These are phyloP conservation scores for Phytomonas francai DNA, from an alignment of 208 protist species.

Conservation along the genomic window DNA sequence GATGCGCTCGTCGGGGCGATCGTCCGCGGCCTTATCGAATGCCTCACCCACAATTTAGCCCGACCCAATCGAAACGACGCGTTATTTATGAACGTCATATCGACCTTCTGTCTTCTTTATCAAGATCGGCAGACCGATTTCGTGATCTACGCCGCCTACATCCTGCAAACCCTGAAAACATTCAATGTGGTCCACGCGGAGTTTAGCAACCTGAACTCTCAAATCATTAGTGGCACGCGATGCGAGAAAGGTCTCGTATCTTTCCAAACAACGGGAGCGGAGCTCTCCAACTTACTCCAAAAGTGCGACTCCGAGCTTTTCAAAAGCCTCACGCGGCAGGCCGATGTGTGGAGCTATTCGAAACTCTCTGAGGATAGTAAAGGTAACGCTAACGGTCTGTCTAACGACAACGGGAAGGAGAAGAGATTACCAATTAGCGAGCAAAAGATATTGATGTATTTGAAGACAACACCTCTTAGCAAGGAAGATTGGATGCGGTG, in stretches of 20 bases:
- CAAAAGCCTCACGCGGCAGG: constrained; percentile 39
- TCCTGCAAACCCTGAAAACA: constrained; percentile 62
- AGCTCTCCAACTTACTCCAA: constrained; percentile 42
- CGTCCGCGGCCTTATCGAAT: constrained; percentile 59
- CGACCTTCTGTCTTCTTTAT: constrained; percentile 58
- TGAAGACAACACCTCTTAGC: constrained; percentile 52
- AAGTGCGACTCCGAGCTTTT: constrained; percentile 49
- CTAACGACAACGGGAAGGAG: constrained; percentile 29
- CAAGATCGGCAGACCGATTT: constrained; percentile 67
- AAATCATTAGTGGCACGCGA: constrained; percentile 29
- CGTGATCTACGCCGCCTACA: constrained; percentile 62
- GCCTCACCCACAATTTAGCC: constrained; percentile 24
- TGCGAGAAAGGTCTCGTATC: constrained; percentile 28
- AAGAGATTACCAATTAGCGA: constrained; percentile 52
- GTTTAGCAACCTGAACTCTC: constrained; percentile 52
- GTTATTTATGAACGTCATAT: constrained; percentile 58
- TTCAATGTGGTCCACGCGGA: constrained; percentile 48
- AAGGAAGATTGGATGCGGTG: constrained; percentile 81
- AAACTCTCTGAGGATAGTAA: constrained; percentile 35
- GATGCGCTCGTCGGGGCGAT: constrained; percentile 73
- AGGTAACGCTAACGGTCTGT: constrained; percentile 5
- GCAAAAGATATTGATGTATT: constrained; percentile 35
- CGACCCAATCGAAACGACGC: constrained; percentile 18
- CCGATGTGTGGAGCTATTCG: constrained; percentile 49
- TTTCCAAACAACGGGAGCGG: constrained; percentile 32